Conservation (phyloP, 768 basidiomycete genomes). For the Rhodotorula babjevae region DNA sequence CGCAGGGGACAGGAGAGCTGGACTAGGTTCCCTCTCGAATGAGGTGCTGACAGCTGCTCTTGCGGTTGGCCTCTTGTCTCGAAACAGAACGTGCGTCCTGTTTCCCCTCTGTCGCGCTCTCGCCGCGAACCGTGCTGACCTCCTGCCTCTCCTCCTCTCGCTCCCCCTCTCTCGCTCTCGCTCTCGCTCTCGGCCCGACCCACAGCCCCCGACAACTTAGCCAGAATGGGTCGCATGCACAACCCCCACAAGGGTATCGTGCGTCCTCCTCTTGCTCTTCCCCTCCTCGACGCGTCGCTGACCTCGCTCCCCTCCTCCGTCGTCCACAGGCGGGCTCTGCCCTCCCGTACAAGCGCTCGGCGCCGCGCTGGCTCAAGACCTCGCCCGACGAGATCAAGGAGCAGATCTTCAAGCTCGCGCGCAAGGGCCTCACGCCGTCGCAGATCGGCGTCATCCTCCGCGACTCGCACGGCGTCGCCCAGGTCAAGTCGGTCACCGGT, state of each 20-base stretch:
- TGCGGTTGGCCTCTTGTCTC: background rate
- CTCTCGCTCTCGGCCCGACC: background rate
- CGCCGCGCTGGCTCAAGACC: constrained; percentile 94
- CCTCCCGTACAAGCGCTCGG: constrained; percentile 91
- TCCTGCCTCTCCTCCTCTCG: too few relatives aligned
- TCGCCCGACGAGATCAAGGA: constrained; percentile 91
- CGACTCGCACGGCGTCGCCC: constrained; percentile 96
- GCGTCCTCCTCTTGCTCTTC: constrained; percentile 47
- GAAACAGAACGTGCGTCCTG: constrained; percentile 21
- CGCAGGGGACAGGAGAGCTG: constrained; percentile 18
- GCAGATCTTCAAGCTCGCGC: constrained; percentile 92
- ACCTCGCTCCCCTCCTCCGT: background rate
- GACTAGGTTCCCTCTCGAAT: background rate
- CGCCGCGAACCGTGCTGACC: constrained; percentile 6
- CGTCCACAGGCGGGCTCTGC: constrained; percentile 71
- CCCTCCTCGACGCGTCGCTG: background rate
- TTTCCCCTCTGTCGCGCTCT: too few relatives aligned
- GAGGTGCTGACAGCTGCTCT: constrained; percentile 32
- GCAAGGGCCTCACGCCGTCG: constrained; percentile 94
- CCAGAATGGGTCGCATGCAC: constrained; percentile 54
- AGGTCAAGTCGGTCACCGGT: constrained; percentile 95
- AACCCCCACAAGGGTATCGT: constrained; percentile 99
- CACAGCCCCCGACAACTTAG: constrained; percentile 30
- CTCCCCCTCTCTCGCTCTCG: background rate
- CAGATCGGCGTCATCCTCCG: constrained; percentile 97